These are phyloP conservation scores for Agastache rugosa DNA, from an alignment of 257 asterid species.

Conservation along the genomic window DNA sequence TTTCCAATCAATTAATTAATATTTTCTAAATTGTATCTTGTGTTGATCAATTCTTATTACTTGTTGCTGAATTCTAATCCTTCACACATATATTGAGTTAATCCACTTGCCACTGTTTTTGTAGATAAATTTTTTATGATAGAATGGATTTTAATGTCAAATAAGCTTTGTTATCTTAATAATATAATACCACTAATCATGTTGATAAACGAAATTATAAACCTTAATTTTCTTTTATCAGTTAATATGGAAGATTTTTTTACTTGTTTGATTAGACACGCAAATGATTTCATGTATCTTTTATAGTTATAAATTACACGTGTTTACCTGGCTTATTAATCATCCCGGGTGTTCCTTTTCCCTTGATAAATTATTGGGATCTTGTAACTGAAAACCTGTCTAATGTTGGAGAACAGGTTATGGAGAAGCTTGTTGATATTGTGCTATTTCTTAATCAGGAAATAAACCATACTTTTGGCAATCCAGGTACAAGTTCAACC, in stretches of 20 bases:
- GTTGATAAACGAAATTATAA: not conserved
- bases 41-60: too few species aligned
- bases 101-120: too few species aligned
- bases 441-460: slow-evolving; percentile 76
- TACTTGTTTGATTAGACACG: not conserved
- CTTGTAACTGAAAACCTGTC: slow-evolving; percentile 19
- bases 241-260: not conserved
- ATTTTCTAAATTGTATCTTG: not conserved
- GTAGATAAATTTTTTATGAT: not conserved
- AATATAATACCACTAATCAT: not conserved
- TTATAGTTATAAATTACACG: slow-evolving; percentile 2
- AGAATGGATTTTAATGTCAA: too few species aligned
- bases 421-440: slow-evolving; percentile 82
- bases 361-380: not conserved
- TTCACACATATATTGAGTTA: too few species aligned
- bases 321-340: not conserved
- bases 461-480: slow-evolving; percentile 58
- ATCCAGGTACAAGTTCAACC: slow-evolving; percentile 57
- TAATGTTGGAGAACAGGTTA: slow-evolving; percentile 54
- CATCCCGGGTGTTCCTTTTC: slow-evolving; percentile 1
- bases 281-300: not conserved
- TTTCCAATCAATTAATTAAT: not conserved
- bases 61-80: too few species aligned
- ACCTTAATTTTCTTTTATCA: not conserved
- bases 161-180: not conserved